Base-by-base conservation (phyloP, 2,329 filamentous ascomycete genomes). In the Stagonosporopsis tanaceti region DNA sequence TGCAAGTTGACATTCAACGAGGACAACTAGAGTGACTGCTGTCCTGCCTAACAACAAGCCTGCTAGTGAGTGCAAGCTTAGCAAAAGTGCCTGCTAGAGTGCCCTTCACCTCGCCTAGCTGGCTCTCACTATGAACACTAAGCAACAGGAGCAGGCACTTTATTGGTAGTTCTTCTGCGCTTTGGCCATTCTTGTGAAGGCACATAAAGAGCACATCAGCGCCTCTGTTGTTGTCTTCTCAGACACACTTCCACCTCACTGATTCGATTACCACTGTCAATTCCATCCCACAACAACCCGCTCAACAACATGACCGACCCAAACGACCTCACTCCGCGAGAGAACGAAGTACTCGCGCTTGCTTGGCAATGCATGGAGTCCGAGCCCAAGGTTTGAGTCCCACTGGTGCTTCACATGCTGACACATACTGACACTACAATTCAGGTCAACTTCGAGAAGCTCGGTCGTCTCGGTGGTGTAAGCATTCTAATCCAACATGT, bases 361-460 rank as follows among this genome's bases (percentile, higher is more conserved):
- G 69, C 72, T 1, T 76, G 73, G 74, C 71, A 75, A 32, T 76
- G 74, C 53, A 65, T 76, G 59, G 70, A 73, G 2, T 41, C 15
- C 0, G 62, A 72, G 34, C 73, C 72, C 22, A 76, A 74, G 64
- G 74, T 73, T 62, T 28, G 50, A 57, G 14, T 34, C 32, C 14
- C 37, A 4, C 8, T 8, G 3, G 17, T 11, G 8, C 9, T 20
- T 20, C 42, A 24, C 17, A 8, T 1, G 15, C 8, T 17, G 9
- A n/a, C 32, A 15, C 22, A 8, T 17, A 17, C 37, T 40, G 35
- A 47, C 54, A 20, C n/a, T 14, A 12, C 34, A 7, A n/a, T 39
- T 38, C 17, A 62, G 61, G 55, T 62, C 39, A 34, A 63, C 56
- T 53, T 50, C 47, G 37, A 50, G 30, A 67, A 68, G 42, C 56